phyloP scores from a whole-genome alignment of 129 eudicot species.

The Lactuca sativa region DNA sequence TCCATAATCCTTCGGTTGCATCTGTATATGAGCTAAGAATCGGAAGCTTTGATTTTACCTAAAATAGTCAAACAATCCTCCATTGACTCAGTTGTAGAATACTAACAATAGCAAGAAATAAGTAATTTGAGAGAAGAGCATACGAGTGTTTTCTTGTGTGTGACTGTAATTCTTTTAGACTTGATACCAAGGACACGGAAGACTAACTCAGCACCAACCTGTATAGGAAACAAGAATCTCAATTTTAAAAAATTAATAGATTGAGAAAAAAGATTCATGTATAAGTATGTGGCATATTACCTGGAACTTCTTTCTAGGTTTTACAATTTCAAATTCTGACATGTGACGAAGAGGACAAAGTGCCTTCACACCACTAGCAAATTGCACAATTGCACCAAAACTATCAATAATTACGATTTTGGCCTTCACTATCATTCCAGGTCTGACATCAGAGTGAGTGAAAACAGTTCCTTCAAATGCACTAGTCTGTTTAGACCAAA shows the following conservation, averaged over 20 bases:
- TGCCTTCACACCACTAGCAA: constrained; percentile 92
- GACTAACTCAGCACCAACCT: constrained; percentile 81
- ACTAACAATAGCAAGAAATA: neutral
- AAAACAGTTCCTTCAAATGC: constrained; percentile 91
- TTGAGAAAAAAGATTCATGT: neutral
- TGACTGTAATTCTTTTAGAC: constrained; percentile 94
- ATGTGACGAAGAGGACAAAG: constrained; percentile 96
- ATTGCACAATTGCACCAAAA: constrained; percentile 86
- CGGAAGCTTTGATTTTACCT: constrained; percentile 86
- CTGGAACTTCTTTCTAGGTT: constrained; percentile 94
- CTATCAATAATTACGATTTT: constrained; percentile 73
- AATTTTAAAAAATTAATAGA: neutral
- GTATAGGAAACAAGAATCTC: constrained; percentile 20
- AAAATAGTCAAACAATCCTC: constrained; percentile 26
- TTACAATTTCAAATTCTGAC: constrained; percentile 90
- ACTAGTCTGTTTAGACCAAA: constrained; percentile 66
- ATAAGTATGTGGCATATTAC: constrained; percentile 34
- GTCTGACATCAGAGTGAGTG: constrained; percentile 95
- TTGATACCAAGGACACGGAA: constrained; percentile 98
- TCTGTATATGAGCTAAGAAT: constrained; percentile 85
- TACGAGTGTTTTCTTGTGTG: constrained; percentile 97
- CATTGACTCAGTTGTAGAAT: neutral
- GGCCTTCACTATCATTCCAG: constrained; percentile 95
- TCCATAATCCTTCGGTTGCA: constrained; percentile 80
- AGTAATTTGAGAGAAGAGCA: constrained; percentile 17